phyloP scores from a whole-genome alignment of 2,329 filamentous ascomycete species.

The Macroventuria anomochaeta region DNA sequence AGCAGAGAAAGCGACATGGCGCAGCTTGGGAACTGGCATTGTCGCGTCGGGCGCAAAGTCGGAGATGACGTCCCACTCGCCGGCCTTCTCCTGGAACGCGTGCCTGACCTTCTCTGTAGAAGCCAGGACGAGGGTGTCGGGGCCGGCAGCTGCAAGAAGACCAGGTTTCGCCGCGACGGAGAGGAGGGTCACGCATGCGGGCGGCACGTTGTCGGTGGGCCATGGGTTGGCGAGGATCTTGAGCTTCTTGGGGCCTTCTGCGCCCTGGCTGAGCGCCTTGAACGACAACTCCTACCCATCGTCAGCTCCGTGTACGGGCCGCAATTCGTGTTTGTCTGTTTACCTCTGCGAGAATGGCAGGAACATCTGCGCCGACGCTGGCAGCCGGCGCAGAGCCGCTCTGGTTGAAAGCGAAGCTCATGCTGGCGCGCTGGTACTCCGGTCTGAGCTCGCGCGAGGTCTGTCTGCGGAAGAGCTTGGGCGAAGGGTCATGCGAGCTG shows the following conservation, averaged over 20 bases:
- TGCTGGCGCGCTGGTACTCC: conserved; percentile 46
- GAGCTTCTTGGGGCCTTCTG: conserved; percentile 82
- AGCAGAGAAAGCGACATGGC: conserved; percentile 89
- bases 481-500: conserved; percentile 38
- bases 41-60: conserved; percentile 75
- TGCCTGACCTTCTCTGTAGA: conserved; percentile 79
- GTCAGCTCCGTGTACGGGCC: too few species aligned
- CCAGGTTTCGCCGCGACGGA: conserved; percentile 81
- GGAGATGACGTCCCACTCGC: conserved; percentile 69
- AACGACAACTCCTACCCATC: conserved; percentile 74
- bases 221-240: conserved; percentile 79
- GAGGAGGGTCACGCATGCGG: conserved; percentile 80
- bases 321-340: too few species aligned
- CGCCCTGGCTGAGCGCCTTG: conserved; percentile 58
- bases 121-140: conserved; percentile 77
- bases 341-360: conserved; percentile 84
- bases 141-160: conserved; percentile 85
- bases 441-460: conserved; percentile 38
- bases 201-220: conserved; percentile 71
- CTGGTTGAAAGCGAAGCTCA: conserved; percentile 71
- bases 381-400: conserved; percentile 50
- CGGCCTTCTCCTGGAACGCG: conserved; percentile 65
- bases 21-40: conserved; percentile 77
- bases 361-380: conserved; percentile 69
- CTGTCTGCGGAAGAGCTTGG: conserved; percentile 26